Evolutionary conservation across 805 yeast species (phyloP), one percentile per base, ranked within the genome.

Genomic region (Zygosaccharomyces gambellarensis): DNA sequence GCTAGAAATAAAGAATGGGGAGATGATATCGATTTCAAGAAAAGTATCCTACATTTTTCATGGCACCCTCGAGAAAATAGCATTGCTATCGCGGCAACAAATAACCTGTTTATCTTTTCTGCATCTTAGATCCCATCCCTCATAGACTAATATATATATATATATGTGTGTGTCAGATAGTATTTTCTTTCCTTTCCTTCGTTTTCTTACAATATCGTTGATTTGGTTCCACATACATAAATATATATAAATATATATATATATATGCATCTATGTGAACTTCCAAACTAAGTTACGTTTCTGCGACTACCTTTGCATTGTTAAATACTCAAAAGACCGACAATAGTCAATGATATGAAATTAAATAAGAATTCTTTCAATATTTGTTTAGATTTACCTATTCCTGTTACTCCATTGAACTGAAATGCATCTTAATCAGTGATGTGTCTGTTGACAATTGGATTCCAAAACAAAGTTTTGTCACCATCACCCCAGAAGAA

Each of bases 401-500:
- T 34, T 34, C 38, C 38, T 34, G 19, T 14, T 34, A 34, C 38
- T 34, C 38, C 38, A 17, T 17, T 34, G 22, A 14, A 34, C 10
- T 7, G 9, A 34, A 34, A 34, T 14, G 21, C 22, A 42, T 42
- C 14, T 25, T 30, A 42, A 48, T 64, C 67, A 38, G 71, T 76
- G 64, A 85, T 73, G 77, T 87, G 87, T 80, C 96, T 88, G 87
- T 92, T 92, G 68, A 87, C 80, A 64, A 81, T 86, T 46, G 87
- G 78, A 78, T 89, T 89, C 99, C 99, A 94, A 86, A 94, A 94
- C 68, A 85, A 75, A 55, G 98, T 89, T 81, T 87, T 83, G 79
- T 90, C 96, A 70, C 99, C 98, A 69, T 94, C 92, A 68, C 99
- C 99, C 98, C 98, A 94, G 85, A 90, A 92, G 81, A 81, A 92